Percentiles rank a stretch among this genome's conserved stretches.
Conservation (phyloP, 441 rosid genomes). For the Populus hybrid region DNA sequence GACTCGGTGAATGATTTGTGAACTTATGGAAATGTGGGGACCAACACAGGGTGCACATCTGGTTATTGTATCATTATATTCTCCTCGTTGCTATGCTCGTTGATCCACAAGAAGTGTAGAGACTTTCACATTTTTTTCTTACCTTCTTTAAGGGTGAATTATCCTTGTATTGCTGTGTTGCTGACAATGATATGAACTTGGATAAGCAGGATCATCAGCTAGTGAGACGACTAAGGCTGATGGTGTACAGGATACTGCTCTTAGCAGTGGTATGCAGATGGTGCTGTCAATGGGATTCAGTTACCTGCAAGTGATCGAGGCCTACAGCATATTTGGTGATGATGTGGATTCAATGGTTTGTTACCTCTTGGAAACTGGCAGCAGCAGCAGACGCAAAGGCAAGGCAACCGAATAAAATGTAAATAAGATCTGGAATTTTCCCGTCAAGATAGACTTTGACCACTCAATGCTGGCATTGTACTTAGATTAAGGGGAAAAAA, state of each 20-base stretch:
- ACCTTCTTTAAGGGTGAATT: background rate
- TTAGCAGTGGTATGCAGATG: constrained; percentile 72
- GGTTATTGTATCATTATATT: background rate
- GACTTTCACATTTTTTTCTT: background rate
- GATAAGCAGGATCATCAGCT: constrained; percentile 56
- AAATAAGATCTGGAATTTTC: background rate
- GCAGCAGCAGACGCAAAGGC: constrained; percentile 80
- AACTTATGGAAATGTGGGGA: background rate
- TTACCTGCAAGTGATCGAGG: constrained; percentile 81
- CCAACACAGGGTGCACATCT: background rate
- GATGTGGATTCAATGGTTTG: constrained; percentile 96
- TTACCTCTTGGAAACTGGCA: constrained; percentile 75
- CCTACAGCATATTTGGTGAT: constrained; percentile 92
- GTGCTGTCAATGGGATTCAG: constrained; percentile 95
- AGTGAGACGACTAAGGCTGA: constrained; percentile 46
- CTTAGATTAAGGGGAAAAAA: constrained; percentile 3
- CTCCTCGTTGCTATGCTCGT: background rate
- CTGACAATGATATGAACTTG: constrained; percentile 10
- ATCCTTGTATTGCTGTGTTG: background rate
- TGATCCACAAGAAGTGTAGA: background rate
- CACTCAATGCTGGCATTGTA: background rate
- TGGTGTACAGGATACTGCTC: constrained; percentile 32
- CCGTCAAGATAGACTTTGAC: background rate
- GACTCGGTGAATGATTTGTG: background rate
- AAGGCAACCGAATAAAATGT: constrained; percentile 77